Conservation (phyloP, 345 rosid genomes). For the Trapa incisa region DNA sequence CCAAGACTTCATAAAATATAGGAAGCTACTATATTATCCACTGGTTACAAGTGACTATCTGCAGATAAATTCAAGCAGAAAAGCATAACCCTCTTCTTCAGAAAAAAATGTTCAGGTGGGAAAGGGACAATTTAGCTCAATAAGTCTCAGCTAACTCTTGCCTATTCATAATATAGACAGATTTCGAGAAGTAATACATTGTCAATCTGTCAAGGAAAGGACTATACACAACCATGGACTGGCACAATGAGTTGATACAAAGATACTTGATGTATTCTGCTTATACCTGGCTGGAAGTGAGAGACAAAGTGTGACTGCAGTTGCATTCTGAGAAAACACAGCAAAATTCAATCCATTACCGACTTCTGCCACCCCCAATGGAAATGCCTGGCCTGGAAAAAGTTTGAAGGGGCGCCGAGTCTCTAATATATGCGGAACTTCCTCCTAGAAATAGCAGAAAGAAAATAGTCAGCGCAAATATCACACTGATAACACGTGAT, state of each 20-base stretch:
- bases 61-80: background rate
- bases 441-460: conserved; percentile 31
- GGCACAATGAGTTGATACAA: background rate
- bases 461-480: background rate
- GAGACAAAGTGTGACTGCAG: conserved; percentile 67
- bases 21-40: background rate
- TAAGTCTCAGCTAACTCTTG: background rate
- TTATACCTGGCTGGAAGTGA: conserved; percentile 54
- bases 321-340: conserved; percentile 72
- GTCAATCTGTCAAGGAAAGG: background rate
- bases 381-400: conserved; percentile 64
- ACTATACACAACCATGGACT: background rate
- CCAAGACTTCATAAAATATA: conserved; percentile 16
- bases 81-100: background rate
- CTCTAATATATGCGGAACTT: conserved; percentile 31
- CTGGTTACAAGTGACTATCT: background rate
- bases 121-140: background rate
- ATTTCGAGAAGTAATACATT: background rate
- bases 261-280: background rate
- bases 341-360: conserved; percentile 76
- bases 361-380: conserved; percentile 68
- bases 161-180: background rate
- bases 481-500: background rate
- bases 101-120: background rate
- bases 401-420: conserved; percentile 23